Conservation (phyloP, 2,329 filamentous ascomycete species). For the Ambrosiella cleistominuta region DNA sequence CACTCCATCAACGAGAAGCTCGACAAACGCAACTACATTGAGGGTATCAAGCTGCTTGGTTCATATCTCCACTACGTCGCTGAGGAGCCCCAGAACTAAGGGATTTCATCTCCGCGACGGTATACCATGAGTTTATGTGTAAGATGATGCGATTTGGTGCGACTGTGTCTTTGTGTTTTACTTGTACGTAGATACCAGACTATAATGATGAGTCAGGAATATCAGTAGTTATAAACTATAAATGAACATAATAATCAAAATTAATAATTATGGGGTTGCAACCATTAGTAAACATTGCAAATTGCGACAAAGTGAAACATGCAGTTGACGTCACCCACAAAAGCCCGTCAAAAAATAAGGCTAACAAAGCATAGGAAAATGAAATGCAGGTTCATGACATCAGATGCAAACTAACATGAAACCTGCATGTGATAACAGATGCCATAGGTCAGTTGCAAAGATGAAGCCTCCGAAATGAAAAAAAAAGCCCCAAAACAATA, state of each 20-base stretch:
- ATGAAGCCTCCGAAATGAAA: neutral
- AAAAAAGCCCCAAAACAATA: neutral
- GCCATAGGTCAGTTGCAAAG: neutral
- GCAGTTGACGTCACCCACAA: too few species aligned
- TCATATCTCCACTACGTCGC: slow-evolving; percentile 94
- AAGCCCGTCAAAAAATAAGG: too few species aligned
- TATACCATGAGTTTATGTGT: neutral
- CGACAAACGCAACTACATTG: slow-evolving; percentile 92
- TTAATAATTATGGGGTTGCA: neutral
- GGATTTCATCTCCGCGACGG: neutral
- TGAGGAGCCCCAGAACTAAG: slow-evolving; percentile 50
- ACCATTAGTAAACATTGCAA: too few species aligned
- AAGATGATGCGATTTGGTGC: neutral
- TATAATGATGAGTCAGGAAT: neutral
- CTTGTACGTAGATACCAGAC: neutral
- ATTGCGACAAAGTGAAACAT: too few species aligned
- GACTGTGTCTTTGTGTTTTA: neutral
- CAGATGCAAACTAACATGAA: too few species aligned
- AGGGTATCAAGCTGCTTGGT: slow-evolving; percentile 88
- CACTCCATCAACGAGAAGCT: slow-evolving; percentile 99
- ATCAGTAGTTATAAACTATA: neutral
- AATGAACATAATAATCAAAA: neutral
- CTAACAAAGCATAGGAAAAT: too few species aligned
- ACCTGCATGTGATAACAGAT: too few species aligned
- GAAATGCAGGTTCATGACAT: too few species aligned